Percentiles rank a stretch among this genome's conserved stretches.
These are phyloP conservation scores for Trifolium dubium DNA, from an alignment of 306 rosid species.

Conservation along the genomic window DNA sequence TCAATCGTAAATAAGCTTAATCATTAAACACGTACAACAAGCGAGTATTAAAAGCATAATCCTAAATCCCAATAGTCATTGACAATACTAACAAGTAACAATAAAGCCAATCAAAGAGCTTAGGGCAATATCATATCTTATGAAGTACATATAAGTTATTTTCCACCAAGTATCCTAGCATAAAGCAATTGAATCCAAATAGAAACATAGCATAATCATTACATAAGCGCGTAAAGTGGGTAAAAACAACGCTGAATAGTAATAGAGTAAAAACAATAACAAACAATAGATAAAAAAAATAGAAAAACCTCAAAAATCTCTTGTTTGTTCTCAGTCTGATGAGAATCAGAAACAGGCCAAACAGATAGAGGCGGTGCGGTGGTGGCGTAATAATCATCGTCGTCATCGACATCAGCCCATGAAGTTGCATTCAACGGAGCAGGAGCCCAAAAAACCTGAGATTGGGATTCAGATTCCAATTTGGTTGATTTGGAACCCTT, in stretches of 20 bases:
- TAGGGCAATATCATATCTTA: too few relatives aligned
- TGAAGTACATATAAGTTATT: too few relatives aligned
- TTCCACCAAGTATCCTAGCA: neutral
- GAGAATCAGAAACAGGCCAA: slow-evolving; percentile 65
- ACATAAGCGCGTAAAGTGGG: slow-evolving; percentile 5
- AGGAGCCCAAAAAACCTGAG: slow-evolving; percentile 78
- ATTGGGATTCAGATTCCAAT: slow-evolving; percentile 50
- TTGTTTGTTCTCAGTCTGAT: slow-evolving; percentile 51
- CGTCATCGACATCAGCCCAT: slow-evolving; percentile 97
- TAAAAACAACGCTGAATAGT: too few relatives aligned
- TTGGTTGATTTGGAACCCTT: slow-evolving; percentile 56
- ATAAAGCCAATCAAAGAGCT: too few relatives aligned
- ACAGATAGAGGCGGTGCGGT: slow-evolving; percentile 74
- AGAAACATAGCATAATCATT: neutral
- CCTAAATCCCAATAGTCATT: neutral
- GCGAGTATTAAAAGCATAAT: neutral
- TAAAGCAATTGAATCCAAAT: slow-evolving; percentile 5
- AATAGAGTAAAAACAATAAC: too few relatives aligned
- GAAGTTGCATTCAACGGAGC: slow-evolving; percentile 70
- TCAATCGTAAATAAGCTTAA: neutral
- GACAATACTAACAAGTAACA: neutral
- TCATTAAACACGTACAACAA: neutral
- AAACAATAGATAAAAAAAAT: neutral
- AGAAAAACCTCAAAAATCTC: slow-evolving; percentile 62
- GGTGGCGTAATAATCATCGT: slow-evolving; percentile 82